Evolutionary conservation across 2,329 filamentous ascomycete species (phyloP), one percentile per base, ranked within the genome.

Genomic region (Exutisphaerella laricina): DNA sequence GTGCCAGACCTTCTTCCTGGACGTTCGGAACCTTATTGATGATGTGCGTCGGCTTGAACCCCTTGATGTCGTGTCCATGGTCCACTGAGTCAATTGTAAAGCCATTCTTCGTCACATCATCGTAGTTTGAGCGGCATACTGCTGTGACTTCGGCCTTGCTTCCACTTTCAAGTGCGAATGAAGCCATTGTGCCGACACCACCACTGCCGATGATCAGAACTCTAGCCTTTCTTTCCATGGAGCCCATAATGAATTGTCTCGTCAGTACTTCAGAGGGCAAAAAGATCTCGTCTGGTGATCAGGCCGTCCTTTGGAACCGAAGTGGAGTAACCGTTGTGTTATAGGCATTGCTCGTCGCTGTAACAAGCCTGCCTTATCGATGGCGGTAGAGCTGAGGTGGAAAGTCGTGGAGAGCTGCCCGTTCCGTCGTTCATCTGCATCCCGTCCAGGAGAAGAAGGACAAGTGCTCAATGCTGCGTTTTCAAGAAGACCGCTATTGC

Each of bases 81-180:
- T 80, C 72, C 32, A 73, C 65, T 0, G 77, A 79, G 9, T 73
- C 62, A 42, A 81, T 79, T 0, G 62, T 56, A 46, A 78, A 78
- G 8, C 78, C 78, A 3, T 67, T 55, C 5, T 67, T 53, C 6
- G 59, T 52, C 7, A 77, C 77, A 0, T 59, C 61, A 0, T 64
- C 58, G 58, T 70, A 80, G 52, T 79, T 81, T 1, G 77, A 80
- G 13, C 78, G 68, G 26, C 79, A 61, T 0, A 80, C 71, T 0
- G 71, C 64, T 0, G 77, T 78, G 3, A 80, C 75, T 6, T 62
- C 48, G n/a, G 75, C 74, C 14, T 65, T 61, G 5, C 68, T 69
- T 4, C 73, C 73, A 4, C 61, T 56, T 55, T 80, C 71, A 13
- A 81, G 66, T 18, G 71, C 72, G 31, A 76, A 70, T 4, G 74